Percentiles rank a stretch among this genome's conserved stretches.
phyloP scores from a whole-genome alignment of 495 filamentous ascomycete genomes.

The Lindgomyces ingoldianus region DNA sequence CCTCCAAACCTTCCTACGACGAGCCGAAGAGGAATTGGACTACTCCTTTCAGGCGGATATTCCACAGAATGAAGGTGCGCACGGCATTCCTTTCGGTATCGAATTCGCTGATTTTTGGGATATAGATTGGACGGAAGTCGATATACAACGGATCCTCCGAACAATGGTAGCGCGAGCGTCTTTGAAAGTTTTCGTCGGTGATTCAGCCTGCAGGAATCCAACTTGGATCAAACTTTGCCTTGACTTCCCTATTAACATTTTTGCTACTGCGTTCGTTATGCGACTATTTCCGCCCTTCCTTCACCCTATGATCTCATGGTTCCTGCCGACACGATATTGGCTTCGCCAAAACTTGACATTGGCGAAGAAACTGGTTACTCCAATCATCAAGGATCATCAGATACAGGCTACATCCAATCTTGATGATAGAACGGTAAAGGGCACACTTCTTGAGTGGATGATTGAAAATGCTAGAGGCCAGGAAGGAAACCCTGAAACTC shows the following conservation, averaged over 20 bases:
- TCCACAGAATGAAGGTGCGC: conserved; percentile 3
- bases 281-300: conserved; percentile 13
- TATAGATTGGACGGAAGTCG: conserved; percentile 15
- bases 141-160: conserved; percentile 6
- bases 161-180: conserved; percentile 11
- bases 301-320: conserved; percentile 1
- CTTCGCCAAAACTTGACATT: background rate
- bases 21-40: conserved; percentile 1
- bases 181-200: conserved; percentile 5
- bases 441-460: conserved; percentile 17
- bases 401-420: background rate
- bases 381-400: background rate
- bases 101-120: background rate
- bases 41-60: conserved; percentile 1
- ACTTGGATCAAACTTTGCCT: conserved; percentile 6
- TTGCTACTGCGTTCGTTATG: conserved; percentile 7
- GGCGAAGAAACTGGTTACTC: background rate
- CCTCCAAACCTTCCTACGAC: background rate
- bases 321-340: conserved; percentile 4
- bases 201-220: conserved; percentile 6
- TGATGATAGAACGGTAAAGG: background rate
- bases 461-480: background rate
- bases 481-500: background rate
- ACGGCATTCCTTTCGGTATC: background rate
- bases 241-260: conserved; percentile 9